These are phyloP conservation scores for Daedaleopsis nitida DNA, from an alignment of 768 basidiomycete genomes.

Conservation along the genomic window DNA sequence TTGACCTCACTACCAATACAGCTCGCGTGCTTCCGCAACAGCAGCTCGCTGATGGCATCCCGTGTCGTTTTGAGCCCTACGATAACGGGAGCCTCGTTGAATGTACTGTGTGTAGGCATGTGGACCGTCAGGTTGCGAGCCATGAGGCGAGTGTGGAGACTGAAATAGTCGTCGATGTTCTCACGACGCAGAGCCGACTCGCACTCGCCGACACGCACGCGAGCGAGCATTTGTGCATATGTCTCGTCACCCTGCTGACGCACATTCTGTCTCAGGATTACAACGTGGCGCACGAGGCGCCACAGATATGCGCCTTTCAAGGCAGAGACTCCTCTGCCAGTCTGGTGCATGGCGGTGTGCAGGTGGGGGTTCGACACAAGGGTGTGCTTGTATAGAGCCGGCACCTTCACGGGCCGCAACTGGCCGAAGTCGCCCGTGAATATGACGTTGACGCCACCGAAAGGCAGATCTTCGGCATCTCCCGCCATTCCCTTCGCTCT, in stretches of 20 bases:
- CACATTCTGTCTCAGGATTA: neutral
- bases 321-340: neutral
- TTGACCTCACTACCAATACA: neutral
- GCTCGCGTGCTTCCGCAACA: neutral
- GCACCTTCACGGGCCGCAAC: slow-evolving; percentile 25
- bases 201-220: neutral
- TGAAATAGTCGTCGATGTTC: neutral
- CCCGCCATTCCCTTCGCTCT: slow-evolving; percentile 22
- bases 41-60: neutral
- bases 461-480: slow-evolving; percentile 12
- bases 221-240: neutral
- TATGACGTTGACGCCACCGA: slow-evolving; percentile 36
- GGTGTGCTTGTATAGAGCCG: slow-evolving; percentile 20
- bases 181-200: neutral
- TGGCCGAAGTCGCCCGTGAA: slow-evolving; percentile 36
- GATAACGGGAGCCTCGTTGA: slow-evolving; percentile 6
- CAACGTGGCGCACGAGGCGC: neutral
- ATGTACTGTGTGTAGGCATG: neutral
- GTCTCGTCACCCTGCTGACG: neutral
- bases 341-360: neutral
- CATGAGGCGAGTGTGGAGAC: neutral
- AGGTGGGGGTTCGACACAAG: neutral
- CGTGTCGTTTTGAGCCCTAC: neutral
- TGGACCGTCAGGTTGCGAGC: neutral
- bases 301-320: neutral